Evolutionary conservation across 1,284 basidiomycete species (phyloP).

Genomic region (Coniferiporia sulphurascens): DNA sequence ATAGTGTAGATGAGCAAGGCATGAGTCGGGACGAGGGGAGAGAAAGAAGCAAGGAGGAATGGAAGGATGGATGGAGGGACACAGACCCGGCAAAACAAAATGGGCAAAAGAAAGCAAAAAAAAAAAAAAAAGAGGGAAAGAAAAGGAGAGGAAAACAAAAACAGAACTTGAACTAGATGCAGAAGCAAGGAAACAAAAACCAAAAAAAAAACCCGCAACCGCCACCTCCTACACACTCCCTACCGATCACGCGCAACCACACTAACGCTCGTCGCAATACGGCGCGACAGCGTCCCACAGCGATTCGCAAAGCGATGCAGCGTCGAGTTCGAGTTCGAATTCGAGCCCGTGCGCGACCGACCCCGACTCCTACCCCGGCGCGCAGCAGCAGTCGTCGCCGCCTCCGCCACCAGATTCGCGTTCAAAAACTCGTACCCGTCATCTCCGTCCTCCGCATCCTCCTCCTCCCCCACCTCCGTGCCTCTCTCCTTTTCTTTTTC

Average conservation of each 20-base stretch:
- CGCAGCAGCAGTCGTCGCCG: not conserved
- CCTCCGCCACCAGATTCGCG: not conserved
- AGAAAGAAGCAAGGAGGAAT: too few relatives aligned
- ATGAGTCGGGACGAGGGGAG: too few relatives aligned
- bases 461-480: too few relatives aligned
- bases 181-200: not conserved
- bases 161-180: not conserved
- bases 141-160: too few relatives aligned
- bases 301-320: not conserved
- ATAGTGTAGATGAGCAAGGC: too few relatives aligned
- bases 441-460: not conserved
- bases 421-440: too few relatives aligned
- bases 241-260: not conserved
- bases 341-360: too few relatives aligned
- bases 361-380: not conserved
- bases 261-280: not conserved
- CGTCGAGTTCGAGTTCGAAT: not conserved
- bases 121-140: too few relatives aligned
- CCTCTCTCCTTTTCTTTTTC: too few relatives aligned
- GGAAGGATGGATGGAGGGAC: too few relatives aligned
- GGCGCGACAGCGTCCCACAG: constrained; percentile 7
- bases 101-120: too few relatives aligned
- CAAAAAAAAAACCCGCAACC: not conserved
- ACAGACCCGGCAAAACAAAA: too few relatives aligned
- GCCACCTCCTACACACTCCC: not conserved